These are phyloP conservation scores for Vitis rotundifolia DNA, from an alignment of 164 flowering plant species.

Conservation along the genomic window DNA sequence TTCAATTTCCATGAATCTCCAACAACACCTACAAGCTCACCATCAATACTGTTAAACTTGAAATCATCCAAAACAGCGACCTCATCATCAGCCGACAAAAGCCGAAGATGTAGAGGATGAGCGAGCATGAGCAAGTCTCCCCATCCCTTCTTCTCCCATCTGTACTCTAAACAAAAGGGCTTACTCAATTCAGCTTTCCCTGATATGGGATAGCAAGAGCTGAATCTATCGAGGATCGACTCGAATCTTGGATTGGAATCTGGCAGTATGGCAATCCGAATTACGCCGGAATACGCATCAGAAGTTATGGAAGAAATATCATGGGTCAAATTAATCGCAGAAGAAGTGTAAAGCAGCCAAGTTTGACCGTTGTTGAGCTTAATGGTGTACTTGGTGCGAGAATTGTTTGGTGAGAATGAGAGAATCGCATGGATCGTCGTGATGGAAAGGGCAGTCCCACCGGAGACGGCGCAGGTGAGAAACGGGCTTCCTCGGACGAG, in stretches of 20 bases:
- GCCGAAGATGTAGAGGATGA: slow-evolving; percentile 72
- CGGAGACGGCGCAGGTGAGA: slow-evolving; percentile 46
- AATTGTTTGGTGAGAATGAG: slow-evolving; percentile 32
- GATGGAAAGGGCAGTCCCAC: slow-evolving; percentile 38
- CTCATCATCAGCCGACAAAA: slow-evolving; percentile 36
- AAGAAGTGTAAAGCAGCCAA: slow-evolving; percentile 77
- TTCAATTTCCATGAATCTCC: slow-evolving; percentile 78
- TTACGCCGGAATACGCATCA: slow-evolving; percentile 53
- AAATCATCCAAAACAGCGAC: slow-evolving; percentile 55
- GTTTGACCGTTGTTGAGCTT: slow-evolving; percentile 77
- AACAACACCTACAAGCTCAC: slow-evolving; percentile 93
- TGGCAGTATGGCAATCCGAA: slow-evolving; percentile 70
- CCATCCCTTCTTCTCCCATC: slow-evolving; percentile 85
- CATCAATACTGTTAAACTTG: slow-evolving; percentile 80
- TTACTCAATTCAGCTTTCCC: slow-evolving; percentile 59
- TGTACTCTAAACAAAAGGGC: slow-evolving; percentile 72
- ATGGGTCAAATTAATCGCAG: slow-evolving; percentile 48
- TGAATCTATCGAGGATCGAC: slow-evolving; percentile 63
- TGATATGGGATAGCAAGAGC: slow-evolving; percentile 70
- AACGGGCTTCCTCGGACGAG: slow-evolving; percentile 94
- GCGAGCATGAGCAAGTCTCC: slow-evolving; percentile 86
- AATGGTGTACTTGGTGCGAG: slow-evolving; percentile 53
- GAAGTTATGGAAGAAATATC: slow-evolving; percentile 41
- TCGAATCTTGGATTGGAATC: slow-evolving; percentile 36
- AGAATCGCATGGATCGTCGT: slow-evolving; percentile 69